A percentile compares a stretch with the other conserved stretches of the same genome.
Evolutionary conservation across 352 stramenopile genomes (phyloP).

Genomic region (Phytophthora pseudosyringae): DNA sequence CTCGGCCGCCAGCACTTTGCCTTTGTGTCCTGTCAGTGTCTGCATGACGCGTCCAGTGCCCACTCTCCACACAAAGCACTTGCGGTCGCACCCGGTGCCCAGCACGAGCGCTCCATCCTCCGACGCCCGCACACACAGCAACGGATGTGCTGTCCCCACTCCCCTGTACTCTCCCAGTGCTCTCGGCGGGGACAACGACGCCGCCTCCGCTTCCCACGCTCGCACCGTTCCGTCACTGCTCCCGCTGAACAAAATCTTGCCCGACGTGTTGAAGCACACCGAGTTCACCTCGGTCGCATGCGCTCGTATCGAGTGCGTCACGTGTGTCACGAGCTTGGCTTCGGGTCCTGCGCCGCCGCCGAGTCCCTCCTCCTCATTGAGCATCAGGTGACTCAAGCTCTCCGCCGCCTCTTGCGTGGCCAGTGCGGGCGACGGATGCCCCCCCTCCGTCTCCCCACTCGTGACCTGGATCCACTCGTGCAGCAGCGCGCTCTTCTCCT

Average conservation of each 20-base stretch:
- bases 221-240: constrained; percentile 85
- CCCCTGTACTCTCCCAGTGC: constrained; percentile 78
- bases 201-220: constrained; percentile 71
- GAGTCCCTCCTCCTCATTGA: constrained; percentile 28
- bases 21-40: constrained; percentile 85
- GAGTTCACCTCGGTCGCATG: constrained; percentile 88
- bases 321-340: constrained; percentile 42
- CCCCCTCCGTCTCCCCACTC: constrained; percentile 24
- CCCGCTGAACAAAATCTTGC: constrained; percentile 83
- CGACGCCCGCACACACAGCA: constrained; percentile 83
- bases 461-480: constrained; percentile 66
- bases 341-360: constrained; percentile 29
- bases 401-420: constrained; percentile 58
- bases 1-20: constrained; percentile 81
- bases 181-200: constrained; percentile 26
- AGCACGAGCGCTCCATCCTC: constrained; percentile 81
- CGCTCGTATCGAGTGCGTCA: constrained; percentile 69
- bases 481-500: constrained; percentile 66
- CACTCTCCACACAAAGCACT: constrained; percentile 87
- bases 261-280: constrained; percentile 84
- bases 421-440: constrained; percentile 20
- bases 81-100: constrained; percentile 83
- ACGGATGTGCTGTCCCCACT: constrained; percentile 76
- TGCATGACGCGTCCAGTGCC: constrained; percentile 82
- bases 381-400: constrained; percentile 47